phyloP scores from a whole-genome alignment of 1,284 basidiomycete genomes.

The Rhizoctonia solani region DNA sequence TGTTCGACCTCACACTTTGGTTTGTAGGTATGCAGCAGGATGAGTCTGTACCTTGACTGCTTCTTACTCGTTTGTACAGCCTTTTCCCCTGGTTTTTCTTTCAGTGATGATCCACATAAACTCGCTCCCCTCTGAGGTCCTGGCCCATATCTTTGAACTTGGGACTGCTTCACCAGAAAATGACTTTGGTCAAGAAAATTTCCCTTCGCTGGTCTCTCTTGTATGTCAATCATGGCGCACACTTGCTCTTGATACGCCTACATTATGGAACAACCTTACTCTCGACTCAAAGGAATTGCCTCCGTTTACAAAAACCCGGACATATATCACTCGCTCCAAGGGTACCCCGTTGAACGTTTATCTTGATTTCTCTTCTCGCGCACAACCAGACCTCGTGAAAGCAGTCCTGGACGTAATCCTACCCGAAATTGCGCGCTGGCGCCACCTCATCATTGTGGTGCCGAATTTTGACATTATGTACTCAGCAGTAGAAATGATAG shows the following conservation, averaged over 20 bases:
- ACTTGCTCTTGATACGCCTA: constrained; percentile 21
- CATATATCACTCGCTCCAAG: constrained; percentile 17
- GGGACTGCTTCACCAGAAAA: constrained; percentile 30
- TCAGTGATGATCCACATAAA: constrained; percentile 2
- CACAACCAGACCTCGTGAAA: constrained; percentile 3
- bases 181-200: constrained; percentile 24
- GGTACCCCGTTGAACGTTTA: constrained; percentile 18
- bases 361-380: constrained; percentile 25
- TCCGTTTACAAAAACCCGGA: constrained; percentile 4
- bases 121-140: constrained; percentile 18
- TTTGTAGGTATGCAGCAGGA: not conserved
- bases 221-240: constrained; percentile 27
- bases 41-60: too few relatives aligned
- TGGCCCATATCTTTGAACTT: constrained; percentile 29
- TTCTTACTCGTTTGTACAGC: too few relatives aligned
- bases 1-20: constrained; percentile 10
- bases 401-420: not conserved
- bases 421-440: constrained; percentile 3
- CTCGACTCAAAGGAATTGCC: not conserved
- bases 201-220: constrained; percentile 16
- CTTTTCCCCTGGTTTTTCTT: not conserved
- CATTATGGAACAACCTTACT: constrained; percentile 24
- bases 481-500: not conserved
- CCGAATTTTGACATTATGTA: constrained; percentile 30
- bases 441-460: constrained; percentile 19